Evolutionary conservation across 805 yeast genomes (phyloP).

Genomic region (Wickerhamomyces canadensis): DNA sequence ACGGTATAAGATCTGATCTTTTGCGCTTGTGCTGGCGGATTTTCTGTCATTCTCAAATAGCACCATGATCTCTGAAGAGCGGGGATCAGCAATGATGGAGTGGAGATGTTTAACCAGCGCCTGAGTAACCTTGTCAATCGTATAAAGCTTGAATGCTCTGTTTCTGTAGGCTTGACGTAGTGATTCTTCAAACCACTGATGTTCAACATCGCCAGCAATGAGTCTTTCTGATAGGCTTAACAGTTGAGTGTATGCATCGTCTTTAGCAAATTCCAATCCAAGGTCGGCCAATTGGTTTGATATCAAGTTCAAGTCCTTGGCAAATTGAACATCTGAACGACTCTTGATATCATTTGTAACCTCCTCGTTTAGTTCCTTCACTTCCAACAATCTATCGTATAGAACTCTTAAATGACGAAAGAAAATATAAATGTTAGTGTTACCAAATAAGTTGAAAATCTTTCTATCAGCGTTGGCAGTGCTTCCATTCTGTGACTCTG

Average conservation of each 20-base stretch:
- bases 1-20: constrained; percentile 85
- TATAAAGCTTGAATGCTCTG: constrained; percentile 87
- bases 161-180: constrained; percentile 92
- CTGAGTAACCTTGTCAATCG: constrained; percentile 88
- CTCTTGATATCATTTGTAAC: constrained; percentile 68
- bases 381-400: constrained; percentile 73
- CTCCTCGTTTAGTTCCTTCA: constrained; percentile 63
- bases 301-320: constrained; percentile 76
- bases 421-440: constrained; percentile 83
- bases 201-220: constrained; percentile 88
- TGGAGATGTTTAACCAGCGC: constrained; percentile 83
- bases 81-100: constrained; percentile 69
- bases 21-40: constrained; percentile 60
- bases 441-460: constrained; percentile 75
- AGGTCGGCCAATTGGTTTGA: constrained; percentile 76
- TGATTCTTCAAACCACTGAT: constrained; percentile 92
- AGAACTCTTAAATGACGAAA: constrained; percentile 80
- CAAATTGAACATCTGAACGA: constrained; percentile 67
- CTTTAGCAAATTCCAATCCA: constrained; percentile 68
- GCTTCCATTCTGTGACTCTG: constrained; percentile 22
- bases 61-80: constrained; percentile 72
- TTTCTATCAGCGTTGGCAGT: constrained; percentile 36
- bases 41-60: constrained; percentile 80
- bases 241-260: constrained; percentile 74
- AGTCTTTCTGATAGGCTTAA: constrained; percentile 66